Percentiles rank a stretch among this genome's conserved stretches.
Conservation (phyloP, 2,329 filamentous ascomycete species). For the Aulographum hederae region DNA sequence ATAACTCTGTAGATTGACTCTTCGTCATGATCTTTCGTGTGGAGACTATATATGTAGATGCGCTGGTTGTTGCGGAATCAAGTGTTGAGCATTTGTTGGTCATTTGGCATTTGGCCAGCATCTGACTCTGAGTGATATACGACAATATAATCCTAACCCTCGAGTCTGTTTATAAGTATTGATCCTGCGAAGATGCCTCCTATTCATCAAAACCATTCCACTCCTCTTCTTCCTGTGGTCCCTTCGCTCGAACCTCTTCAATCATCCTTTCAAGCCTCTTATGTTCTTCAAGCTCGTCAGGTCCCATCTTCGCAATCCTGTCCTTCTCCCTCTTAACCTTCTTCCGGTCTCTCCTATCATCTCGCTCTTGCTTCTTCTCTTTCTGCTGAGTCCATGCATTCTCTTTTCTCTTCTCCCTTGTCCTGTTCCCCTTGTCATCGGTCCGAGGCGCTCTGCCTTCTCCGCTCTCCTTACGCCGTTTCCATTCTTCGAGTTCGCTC, state of each 20-base stretch:
- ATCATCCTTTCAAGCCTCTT: constrained; percentile 15
- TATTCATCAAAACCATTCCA: background rate
- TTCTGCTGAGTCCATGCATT: constrained; percentile 18
- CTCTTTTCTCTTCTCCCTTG: constrained; percentile 11
- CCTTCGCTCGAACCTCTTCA: constrained; percentile 8
- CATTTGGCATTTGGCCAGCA: no score
- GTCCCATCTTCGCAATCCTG: constrained; percentile 11
- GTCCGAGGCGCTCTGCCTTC: constrained; percentile 1
- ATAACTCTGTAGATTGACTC: no score
- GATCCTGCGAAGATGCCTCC: no score
- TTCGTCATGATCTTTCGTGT: no score
- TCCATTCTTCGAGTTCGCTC: constrained; percentile 13
- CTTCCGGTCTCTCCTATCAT: constrained; percentile 16
- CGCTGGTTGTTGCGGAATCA: no score
- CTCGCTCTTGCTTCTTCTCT: constrained; percentile 14
- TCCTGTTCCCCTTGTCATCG: constrained; percentile 5
- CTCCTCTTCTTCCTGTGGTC: background rate
- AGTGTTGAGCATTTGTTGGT: no score
- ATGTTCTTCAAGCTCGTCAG: constrained; percentile 12
- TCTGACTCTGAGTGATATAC: no score
- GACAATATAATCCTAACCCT: no score
- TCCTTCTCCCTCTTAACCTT: constrained; percentile 13
- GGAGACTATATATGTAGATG: no score
- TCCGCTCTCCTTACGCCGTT: constrained; percentile 12
- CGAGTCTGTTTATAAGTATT: no score